Evolutionary conservation across 768 basidiomycete genomes (phyloP), one percentile per base, ranked within the genome.

Genomic region (Lactarius indigo): DNA sequence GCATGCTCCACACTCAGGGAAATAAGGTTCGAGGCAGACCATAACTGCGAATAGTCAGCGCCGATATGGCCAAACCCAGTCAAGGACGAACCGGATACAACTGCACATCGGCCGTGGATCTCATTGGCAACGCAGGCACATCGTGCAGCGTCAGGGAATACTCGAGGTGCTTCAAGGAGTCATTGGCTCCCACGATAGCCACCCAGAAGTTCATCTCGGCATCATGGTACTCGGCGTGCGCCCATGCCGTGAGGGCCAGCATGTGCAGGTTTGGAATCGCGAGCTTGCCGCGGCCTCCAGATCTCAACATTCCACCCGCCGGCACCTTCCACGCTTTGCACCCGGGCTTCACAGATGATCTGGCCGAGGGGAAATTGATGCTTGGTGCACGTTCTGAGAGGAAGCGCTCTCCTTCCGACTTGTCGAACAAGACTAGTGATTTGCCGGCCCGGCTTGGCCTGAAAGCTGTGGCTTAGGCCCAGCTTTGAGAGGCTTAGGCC

Each of bases 201-300:
- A 15, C 42, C 58, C 64, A 65, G 58, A 65, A 52, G 20, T 26
- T 35, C 9, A n/a, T 37, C 41, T 54, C 64, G 17, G 64, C 47
- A 20, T 37, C 50, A 13, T 18, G 31, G 20, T 17, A 57, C 30
- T 28, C 39, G 50, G 28, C 26, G 37, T 30, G 30, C 37, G 23
- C 12, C 44, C 33, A 26, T 20, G 50, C 33, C 35, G 41, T 6
- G 52, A 61, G 44, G 30, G 56, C 30, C 35, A 61, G 37, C 5
- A n/a, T 54, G 20, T 56, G 64, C 8, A 61, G n/a, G 12, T 26
- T 65, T 23, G 63, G 57, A 57, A 64, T 64, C 12, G 30, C 57
- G 64, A 59, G 39, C 52, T 26, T 2, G 59, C 59, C 30, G 54
- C 64, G 9, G 50, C 64, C 17, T 31, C 17, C 30, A 65, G 47